Evolutionary conservation across 805 yeast species (phyloP).

Genomic region (Candida multigemmis): DNA sequence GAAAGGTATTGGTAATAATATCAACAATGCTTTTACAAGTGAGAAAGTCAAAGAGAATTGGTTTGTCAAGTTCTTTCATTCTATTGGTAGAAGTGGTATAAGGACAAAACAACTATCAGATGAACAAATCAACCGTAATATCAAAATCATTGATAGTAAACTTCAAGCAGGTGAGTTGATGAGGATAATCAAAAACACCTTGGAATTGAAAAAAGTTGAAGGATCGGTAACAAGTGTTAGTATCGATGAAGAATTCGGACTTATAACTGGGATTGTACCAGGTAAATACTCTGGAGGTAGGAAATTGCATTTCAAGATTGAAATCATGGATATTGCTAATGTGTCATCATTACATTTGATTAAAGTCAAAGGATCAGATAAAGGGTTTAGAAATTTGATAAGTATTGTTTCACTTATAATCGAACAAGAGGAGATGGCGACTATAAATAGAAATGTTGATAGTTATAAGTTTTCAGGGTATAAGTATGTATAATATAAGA

Average conservation of each 20-base stretch:
- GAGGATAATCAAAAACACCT: conserved; percentile 27
- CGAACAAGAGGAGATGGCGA: conserved; percentile 29
- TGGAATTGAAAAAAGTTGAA: conserved; percentile 39
- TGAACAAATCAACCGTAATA: conserved; percentile 9
- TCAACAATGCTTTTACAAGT: too few species aligned
- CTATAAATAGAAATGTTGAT: conserved; percentile 6
- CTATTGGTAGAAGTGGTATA: conserved; percentile 8
- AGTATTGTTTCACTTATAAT: conserved; percentile 36
- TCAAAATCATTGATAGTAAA: conserved; percentile 23
- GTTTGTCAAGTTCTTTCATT: conserved; percentile 29
- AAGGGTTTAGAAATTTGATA: conserved; percentile 34
- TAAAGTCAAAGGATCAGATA: conserved; percentile 37
- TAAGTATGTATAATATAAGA: too few species aligned
- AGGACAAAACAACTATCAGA: neutral
- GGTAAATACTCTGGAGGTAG: conserved; percentile 35
- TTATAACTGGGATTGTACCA: conserved; percentile 40
- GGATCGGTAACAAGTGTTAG: conserved; percentile 37
- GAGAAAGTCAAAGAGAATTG: conserved; percentile 18
- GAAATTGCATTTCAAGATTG: conserved; percentile 38
- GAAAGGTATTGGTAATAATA: too few species aligned
- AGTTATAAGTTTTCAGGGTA: conserved; percentile 6
- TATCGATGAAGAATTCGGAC: conserved; percentile 33
- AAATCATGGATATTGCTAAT: conserved; percentile 26
- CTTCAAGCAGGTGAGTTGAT: conserved; percentile 21
- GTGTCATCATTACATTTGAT: conserved; percentile 32